These are phyloP conservation scores for Euryodendron excelsum DNA, from an alignment of 148 eudicot genomes.

Conservation along the genomic window DNA sequence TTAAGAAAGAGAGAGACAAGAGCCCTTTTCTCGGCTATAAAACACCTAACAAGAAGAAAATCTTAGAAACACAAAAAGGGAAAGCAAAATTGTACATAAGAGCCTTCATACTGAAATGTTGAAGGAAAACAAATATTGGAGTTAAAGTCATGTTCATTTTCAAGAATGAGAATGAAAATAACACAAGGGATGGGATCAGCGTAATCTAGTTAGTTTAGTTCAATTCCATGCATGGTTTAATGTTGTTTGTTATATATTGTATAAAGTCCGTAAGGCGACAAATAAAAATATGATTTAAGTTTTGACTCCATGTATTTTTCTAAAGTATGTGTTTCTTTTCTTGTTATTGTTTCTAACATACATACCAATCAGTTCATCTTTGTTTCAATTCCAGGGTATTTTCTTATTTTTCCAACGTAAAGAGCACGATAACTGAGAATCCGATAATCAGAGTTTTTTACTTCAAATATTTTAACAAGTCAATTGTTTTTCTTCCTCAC, in stretches of 20 bases:
- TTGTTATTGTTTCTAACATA: neutral
- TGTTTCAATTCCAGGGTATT: too few species aligned
- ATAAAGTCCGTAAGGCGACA: conserved; percentile 26
- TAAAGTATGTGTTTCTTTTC: neutral
- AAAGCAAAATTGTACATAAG: conserved; percentile 31
- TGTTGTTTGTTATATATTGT: neutral
- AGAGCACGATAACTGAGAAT: too few species aligned
- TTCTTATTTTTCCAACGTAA: too few species aligned
- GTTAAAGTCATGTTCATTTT: neutral
- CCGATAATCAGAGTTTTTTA: too few species aligned
- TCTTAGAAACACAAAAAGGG: conserved; percentile 4
- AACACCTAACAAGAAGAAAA: conserved; percentile 37
- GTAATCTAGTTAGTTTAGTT: neutral
- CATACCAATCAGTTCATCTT: neutral
- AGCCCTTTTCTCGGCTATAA: too few species aligned
- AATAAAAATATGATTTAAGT: neutral
- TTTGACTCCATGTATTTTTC: neutral
- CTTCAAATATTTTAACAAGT: too few species aligned
- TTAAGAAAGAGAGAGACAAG: too few species aligned
- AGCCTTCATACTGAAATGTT: neutral
- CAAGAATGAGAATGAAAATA: neutral
- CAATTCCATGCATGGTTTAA: neutral
- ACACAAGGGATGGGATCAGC: neutral
- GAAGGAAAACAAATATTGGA: neutral
- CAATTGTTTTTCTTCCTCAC: too few species aligned